Conservation (phyloP, 352 stramenopile species). For the Phytophthora hybrid region DNA sequence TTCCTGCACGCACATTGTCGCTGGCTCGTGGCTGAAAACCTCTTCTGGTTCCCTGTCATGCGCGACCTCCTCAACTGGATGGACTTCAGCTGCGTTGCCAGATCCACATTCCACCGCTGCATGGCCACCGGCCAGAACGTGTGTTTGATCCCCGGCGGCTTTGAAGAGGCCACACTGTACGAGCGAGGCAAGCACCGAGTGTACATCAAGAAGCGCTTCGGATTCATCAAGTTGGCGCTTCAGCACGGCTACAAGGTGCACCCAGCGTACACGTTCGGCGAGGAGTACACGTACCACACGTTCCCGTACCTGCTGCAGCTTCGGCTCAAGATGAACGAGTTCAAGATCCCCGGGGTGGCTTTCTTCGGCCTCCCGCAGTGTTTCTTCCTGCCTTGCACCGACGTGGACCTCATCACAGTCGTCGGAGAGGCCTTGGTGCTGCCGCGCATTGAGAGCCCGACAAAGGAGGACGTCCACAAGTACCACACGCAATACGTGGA, state of each 20-base stretch:
- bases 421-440: conserved; percentile 87
- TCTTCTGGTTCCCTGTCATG: conserved; percentile 71
- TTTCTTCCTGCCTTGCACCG: conserved; percentile 81
- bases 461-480: conserved; percentile 84
- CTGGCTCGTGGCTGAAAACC: conserved; percentile 75
- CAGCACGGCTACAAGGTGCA: conserved; percentile 90
- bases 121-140: conserved; percentile 65
- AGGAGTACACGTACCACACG: conserved; percentile 87
- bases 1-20: conserved; percentile 54
- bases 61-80: conserved; percentile 69
- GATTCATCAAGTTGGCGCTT: conserved; percentile 94
- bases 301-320: conserved; percentile 77
- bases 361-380: conserved; percentile 78
- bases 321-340: conserved; percentile 82
- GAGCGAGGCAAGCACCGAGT: conserved; percentile 81
- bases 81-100: conserved; percentile 56
- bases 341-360: conserved; percentile 84
- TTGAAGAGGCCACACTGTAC: conserved; percentile 94
- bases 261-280: conserved; percentile 93
- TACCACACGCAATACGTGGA: conserved; percentile 92
- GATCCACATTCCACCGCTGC: conserved; percentile 50
- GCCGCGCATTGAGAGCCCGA: conserved; percentile 88
- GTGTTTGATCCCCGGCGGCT: conserved; percentile 90
- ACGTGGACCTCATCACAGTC: conserved; percentile 87
- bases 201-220: conserved; percentile 91